Base-by-base conservation (phyloP, 176 grass and related monocot species). In the Zoysia japonica region DNA sequence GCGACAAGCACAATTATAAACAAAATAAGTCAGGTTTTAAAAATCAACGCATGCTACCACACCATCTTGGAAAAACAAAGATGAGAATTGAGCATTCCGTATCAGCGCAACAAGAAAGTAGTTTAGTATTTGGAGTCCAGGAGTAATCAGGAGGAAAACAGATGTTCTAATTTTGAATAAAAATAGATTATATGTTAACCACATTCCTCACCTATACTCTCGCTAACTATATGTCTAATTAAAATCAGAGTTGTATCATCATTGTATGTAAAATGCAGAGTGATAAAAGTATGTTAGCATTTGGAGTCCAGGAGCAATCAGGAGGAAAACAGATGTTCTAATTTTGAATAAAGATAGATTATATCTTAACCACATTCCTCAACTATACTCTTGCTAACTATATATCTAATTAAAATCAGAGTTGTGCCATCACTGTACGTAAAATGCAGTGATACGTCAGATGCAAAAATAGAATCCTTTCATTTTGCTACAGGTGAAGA, bases 51-150 rank as follows among this genome's bases (percentile, higher is more conserved):
- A 63, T 15, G 3, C 20, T 13, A 70, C 36, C 52, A 48, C 43
- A 70, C 20, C 8, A 70, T 79, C 40, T 46, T 57, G 11, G 45
- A 79, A 80, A 79, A 43, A 37, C 48, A 57, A 38, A 41, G 60
- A 16, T 61, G 36, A 81, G 48, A 72, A 51, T 16, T 80, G 16
- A 81, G 35, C 67, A 60, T 49, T 70, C 15, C 48, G 54, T 44
- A 14, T 11, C 13, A 35, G 44, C n/a, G 35, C 55, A 60, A 54
- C 13, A 39, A 71, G 11, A 50, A 51, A 69, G 14, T 48, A 80
- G 14, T 50, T 45, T 28, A 71, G 4, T 71, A n/a, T 28, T 81
- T 20, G 53, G 41, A 49, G 4, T 12, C 51, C 16, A 53, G 13
- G 51, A 14, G 12, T 10, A 61, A 60, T 2, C 5, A 5, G 19